Base-by-base conservation (phyloP, 2,329 filamentous ascomycete species). In the Didymella segeticola region DNA sequence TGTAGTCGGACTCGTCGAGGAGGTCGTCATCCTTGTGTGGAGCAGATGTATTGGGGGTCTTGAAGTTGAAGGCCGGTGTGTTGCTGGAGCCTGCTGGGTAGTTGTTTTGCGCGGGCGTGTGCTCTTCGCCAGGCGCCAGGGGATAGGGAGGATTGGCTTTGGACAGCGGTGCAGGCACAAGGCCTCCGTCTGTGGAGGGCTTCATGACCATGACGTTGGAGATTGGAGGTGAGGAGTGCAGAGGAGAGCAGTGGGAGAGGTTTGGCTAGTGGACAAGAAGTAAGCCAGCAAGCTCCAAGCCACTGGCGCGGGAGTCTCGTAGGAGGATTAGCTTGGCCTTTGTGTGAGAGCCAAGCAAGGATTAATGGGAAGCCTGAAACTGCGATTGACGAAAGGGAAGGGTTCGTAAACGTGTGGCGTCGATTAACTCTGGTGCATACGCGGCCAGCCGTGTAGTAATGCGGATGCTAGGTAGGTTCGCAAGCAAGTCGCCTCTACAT, bases 101-200 rank as follows among this genome's bases (percentile, higher is more conserved):
- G 34, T 67, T 64, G 14, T 61, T 53, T 14, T 48, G 55, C 33
- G 51, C 49, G 29, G 66, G 68, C 11, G 61, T 64, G 25, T 55
- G 67, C 59, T 69, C 70, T 34, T 70, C 62, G 30, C 69, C 69
- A 2, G 79, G 77, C 0, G 76, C 75, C 2, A 72, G 74, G 12
- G 79, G 79, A 49, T 81, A 80, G 2, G 79, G 79, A 20, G 77
- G 77, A 17, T 75, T 74, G 5, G 76, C 69, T 51, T 74, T 71
- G 6, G 69, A 71, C 9, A 77, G 70, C 6, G 76, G 72, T 30
- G 73, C 67, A 10, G 78, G 78, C 43, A 77, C 73, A 36, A 78
- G 68, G 39, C 61, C 64, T 25, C 67, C 68, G 12, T 70, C 64
- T 22, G 63, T 51, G 2, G 75, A 69, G 7, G 77, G 71, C 57